Evolutionary conservation across 2,329 filamentous ascomycete species (phyloP), one percentile per base, ranked within the genome.

Genomic region (Pseudovirgaria hyperparasitica): DNA sequence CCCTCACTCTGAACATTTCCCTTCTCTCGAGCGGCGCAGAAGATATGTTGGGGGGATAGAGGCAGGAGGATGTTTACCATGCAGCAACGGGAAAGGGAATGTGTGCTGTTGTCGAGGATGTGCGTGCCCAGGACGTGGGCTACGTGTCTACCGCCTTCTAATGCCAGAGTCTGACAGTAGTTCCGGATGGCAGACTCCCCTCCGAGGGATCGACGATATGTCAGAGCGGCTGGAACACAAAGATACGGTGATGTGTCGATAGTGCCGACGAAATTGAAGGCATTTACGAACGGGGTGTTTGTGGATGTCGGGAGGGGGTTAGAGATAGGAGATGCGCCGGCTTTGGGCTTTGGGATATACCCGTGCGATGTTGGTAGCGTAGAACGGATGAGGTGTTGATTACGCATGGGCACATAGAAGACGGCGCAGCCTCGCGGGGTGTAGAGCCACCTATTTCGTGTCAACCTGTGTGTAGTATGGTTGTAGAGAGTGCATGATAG

Each of bases 291-390:
- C 1, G 52, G 45, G 6, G 67, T 65, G 41, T 76, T 76, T 5
- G 36, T 30, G 13, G 28, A 52, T 22, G 32, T 49, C 3, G 60
- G 55, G 14, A 65, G 31, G 16, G 60, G 52, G 52, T 57, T 16
- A 46, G 39, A 23, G 48, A 29, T 15, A n/a, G 27, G 28, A n/a
- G n/a, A n/a, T 5, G 16, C 9, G 27, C 33, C 19, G 22, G 32
- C 28, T 24, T 27, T 32, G 2, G 42, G 42, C 10, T 27, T 26
- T 0, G 81, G 64, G 1, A 68, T 45, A 50, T 82, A 93, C 0
- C 82, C 80, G 49, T 86, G 81, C 20, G 76, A 84, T 0, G 84
- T 93, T 0, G 84, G 81, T 16, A 92, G 51, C 0, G 82, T 76
- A 2, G 75, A 75, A 9, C 73, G 68, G 22, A 94, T 72, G 22